These are phyloP conservation scores for Globisporangium nodosum DNA, from an alignment of 352 stramenopile species.

Conservation along the genomic window DNA sequence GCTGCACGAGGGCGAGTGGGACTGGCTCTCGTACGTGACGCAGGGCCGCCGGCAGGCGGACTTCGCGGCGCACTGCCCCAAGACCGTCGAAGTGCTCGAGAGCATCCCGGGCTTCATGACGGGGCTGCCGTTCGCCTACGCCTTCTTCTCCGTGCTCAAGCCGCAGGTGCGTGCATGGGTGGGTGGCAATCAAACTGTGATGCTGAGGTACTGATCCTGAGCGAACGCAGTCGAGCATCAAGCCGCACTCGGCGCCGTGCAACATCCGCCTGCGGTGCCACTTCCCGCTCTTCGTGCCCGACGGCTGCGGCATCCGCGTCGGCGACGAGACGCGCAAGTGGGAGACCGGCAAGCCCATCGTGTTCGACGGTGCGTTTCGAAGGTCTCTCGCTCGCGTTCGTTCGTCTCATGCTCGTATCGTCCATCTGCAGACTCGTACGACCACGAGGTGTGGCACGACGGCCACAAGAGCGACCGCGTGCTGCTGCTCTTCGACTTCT, in stretches of 20 bases:
- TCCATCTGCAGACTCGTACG: slow-evolving; percentile 50
- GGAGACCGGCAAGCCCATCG: slow-evolving; percentile 70
- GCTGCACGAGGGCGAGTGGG: slow-evolving; percentile 86
- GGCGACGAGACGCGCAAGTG: slow-evolving; percentile 80
- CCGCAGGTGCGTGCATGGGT: slow-evolving; percentile 34
- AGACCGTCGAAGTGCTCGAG: slow-evolving; percentile 68
- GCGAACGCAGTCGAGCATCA: slow-evolving; percentile 69
- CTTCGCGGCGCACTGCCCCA: slow-evolving; percentile 58
- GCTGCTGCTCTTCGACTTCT: slow-evolving; percentile 84
- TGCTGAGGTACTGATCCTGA: not conserved
- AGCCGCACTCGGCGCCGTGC: slow-evolving; percentile 91
- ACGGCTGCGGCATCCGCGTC: slow-evolving; percentile 89
- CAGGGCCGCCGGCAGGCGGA: slow-evolving; percentile 59
- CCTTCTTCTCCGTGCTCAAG: slow-evolving; percentile 95
- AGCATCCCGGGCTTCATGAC: slow-evolving; percentile 82
- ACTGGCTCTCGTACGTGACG: slow-evolving; percentile 90
- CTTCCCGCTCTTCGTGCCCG: slow-evolving; percentile 89
- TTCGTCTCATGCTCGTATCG: not conserved
- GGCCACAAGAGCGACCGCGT: slow-evolving; percentile 63
- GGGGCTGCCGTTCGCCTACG: slow-evolving; percentile 91
- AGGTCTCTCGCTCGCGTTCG: not conserved
- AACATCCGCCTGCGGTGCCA: slow-evolving; percentile 95
- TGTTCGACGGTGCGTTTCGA: slow-evolving; percentile 62
- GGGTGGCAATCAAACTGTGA: too few relatives aligned
- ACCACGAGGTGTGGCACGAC: slow-evolving; percentile 79